Conservation (phyloP, 148 eudicot species). For the Gaultheria prostrata region DNA sequence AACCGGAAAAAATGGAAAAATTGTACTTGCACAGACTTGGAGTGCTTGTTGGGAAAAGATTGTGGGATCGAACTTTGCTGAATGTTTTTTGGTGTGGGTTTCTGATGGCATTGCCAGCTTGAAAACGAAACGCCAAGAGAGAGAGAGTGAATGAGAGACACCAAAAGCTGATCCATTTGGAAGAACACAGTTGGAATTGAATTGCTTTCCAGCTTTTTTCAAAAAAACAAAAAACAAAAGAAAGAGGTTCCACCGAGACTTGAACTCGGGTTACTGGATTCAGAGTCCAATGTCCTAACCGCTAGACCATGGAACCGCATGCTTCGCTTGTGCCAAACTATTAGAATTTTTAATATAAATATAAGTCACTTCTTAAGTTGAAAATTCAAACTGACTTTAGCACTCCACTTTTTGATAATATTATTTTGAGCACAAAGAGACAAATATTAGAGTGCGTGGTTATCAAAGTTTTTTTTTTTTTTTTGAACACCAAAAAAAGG, state of each 20-base stretch:
- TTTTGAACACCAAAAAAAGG: no score
- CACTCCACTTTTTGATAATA: no score
- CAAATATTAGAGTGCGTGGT: no score
- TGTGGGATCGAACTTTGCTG: not conserved
- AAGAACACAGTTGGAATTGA: not conserved
- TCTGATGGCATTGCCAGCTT: not conserved
- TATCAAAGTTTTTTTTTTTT: no score
- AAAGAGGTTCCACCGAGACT: slow-evolving; percentile 20
- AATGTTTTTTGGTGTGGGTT: not conserved
- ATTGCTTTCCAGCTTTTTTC: not conserved
- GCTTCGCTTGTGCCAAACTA: not conserved
- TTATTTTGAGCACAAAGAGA: no score
- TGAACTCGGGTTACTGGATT: slow-evolving; percentile 15
- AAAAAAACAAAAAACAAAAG: not conserved
- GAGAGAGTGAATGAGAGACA: not conserved
- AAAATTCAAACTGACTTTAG: no score
- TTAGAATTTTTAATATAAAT: no score
- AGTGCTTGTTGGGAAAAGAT: no score
- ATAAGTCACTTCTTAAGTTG: no score
- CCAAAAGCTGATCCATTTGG: not conserved
- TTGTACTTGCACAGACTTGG: no score
- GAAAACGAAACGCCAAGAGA: not conserved
- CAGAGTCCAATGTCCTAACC: slow-evolving; percentile 27
- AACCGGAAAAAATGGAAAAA: not conserved
- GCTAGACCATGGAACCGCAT: slow-evolving; percentile 21